Evolutionary conservation across 371 early-diverging fungal species (phyloP).

Genomic region (Neoconidiobolus thromboides): DNA sequence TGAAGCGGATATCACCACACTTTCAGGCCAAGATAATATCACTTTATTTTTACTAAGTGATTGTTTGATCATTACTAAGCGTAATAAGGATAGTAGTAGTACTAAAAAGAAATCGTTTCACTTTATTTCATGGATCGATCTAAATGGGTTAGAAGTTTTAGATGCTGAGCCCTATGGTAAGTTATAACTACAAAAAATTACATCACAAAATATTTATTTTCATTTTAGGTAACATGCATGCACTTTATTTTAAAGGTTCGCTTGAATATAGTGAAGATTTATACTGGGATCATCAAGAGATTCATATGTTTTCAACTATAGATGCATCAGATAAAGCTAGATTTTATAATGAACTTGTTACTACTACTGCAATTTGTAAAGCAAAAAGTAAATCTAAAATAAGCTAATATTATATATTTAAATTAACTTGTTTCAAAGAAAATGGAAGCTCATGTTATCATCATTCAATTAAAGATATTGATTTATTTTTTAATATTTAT

Average conservation of each 20-base stretch:
- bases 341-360: not conserved
- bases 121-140: constrained; percentile 6
- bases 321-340: not conserved
- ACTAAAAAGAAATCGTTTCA: not conserved
- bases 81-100: not conserved
- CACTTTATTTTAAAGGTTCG: not conserved
- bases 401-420: not conserved
- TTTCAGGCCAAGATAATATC: not conserved
- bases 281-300: constrained; percentile 7
- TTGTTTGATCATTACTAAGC: not conserved
- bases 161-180: constrained; percentile 1
- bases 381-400: not conserved
- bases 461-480: not conserved
- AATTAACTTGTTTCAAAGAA: not conserved
- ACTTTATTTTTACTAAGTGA: constrained; percentile 4
- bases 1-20: constrained; percentile 1
- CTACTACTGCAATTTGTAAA: not conserved
- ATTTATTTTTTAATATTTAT: not conserved
- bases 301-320: not conserved
- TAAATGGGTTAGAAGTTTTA: constrained; percentile 1
- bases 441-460: constrained; percentile 2
- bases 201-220: not conserved
- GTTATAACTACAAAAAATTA: not conserved
- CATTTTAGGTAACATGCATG: not conserved
- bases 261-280: constrained; percentile 5